These are phyloP conservation scores for Fusarium temperatum DNA, from an alignment of 2,329 filamentous ascomycete genomes.

Conservation along the genomic window DNA sequence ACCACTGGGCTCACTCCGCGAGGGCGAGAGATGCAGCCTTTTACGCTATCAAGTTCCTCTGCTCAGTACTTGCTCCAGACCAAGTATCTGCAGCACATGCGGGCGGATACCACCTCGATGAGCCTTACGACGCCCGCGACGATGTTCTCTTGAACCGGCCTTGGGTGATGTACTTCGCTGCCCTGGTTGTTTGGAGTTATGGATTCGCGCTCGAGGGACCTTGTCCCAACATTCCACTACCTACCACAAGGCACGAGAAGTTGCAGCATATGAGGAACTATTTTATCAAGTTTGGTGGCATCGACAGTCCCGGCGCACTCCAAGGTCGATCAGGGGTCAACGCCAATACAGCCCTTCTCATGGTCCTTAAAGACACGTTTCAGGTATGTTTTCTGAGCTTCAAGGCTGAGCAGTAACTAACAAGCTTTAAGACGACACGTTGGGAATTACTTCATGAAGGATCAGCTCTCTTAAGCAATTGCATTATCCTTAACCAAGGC, in stretches of 20 bases:
- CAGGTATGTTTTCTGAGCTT: constrained; percentile 30
- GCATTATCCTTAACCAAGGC: constrained; percentile 63
- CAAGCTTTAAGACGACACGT: constrained; percentile 66
- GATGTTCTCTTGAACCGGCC: constrained; percentile 91
- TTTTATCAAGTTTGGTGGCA: constrained; percentile 75
- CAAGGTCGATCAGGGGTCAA: constrained; percentile 80
- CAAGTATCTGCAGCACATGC: constrained; percentile 48
- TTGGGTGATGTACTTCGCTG: constrained; percentile 95
- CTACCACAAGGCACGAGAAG: constrained; percentile 70
- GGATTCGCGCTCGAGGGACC: constrained; percentile 90
- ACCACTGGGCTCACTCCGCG: constrained; percentile 87
- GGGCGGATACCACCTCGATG: constrained; percentile 53
- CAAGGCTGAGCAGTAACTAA: neutral
- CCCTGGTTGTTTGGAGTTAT: constrained; percentile 93
- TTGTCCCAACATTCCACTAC: constrained; percentile 61
- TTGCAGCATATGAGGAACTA: constrained; percentile 82
- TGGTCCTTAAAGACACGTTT: constrained; percentile 85
- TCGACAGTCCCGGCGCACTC: constrained; percentile 80
- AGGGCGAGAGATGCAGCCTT: constrained; percentile 90
- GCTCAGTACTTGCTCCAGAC: constrained; percentile 77
- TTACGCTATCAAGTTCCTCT: constrained; percentile 89
- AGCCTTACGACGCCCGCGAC: constrained; percentile 81
- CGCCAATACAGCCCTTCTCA: constrained; percentile 80
- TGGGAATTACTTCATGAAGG: constrained; percentile 96
- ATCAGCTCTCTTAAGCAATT: constrained; percentile 80